Conservation (phyloP, 208 protist species). For the Leptomonas seymouri region DNA sequence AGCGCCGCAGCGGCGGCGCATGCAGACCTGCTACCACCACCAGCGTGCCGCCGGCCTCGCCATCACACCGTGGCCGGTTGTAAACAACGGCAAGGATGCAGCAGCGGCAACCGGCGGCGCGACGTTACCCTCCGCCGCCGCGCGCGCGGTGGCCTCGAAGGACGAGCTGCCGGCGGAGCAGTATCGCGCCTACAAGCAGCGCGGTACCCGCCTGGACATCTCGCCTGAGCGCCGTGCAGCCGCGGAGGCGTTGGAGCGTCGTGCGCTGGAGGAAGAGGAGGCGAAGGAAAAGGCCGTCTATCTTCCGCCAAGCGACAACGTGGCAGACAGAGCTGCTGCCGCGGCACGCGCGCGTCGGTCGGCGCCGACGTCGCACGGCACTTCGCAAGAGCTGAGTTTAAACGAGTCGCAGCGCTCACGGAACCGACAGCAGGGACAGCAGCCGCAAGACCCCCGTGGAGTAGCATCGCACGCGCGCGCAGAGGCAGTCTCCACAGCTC, state of each 20-base stretch:
- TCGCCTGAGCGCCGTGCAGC: conserved; percentile 28
- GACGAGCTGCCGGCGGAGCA: conserved; percentile 24
- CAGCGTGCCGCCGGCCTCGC: background rate
- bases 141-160: conserved; percentile 11
- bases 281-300: conserved; percentile 1
- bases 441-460: conserved; percentile 6
- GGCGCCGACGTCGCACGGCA: background rate
- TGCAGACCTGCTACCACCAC: conserved; percentile 13
- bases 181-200: conserved; percentile 24
- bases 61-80: conserved; percentile 20
- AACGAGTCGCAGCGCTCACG: conserved; percentile 10
- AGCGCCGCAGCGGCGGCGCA: background rate
- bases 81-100: conserved; percentile 1
- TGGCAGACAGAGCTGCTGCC: conserved; percentile 2
- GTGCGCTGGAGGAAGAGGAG: background rate
- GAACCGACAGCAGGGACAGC: background rate
- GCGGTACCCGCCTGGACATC: background rate
- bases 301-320: background rate
- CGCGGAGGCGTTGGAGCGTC: conserved; percentile 12
- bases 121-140: conserved; percentile 9
- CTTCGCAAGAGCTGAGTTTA: background rate
- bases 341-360: conserved; percentile 5
- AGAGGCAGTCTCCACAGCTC: background rate
- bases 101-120: background rate
- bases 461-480: background rate